A percentile compares a stretch with the other conserved stretches of the same genome.
Evolutionary conservation across 352 stramenopile species (phyloP).

Genomic region (Globisporangium barbulae): DNA sequence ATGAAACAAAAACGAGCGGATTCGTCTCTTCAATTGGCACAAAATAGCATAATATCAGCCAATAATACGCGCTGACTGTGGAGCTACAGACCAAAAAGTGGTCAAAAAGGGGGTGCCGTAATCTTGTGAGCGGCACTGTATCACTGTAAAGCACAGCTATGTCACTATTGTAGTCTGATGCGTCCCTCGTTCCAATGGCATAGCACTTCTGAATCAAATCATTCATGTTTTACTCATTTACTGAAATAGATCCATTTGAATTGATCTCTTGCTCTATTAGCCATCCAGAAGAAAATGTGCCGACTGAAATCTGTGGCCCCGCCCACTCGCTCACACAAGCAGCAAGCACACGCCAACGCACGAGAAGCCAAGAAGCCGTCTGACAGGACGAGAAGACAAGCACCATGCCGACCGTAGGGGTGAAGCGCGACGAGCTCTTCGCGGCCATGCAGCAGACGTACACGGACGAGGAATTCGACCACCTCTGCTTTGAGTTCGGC

Average conservation of each 20-base stretch:
- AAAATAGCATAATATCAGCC: too few relatives aligned
- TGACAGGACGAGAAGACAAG: conserved; percentile 9
- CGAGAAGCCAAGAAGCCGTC: neutral
- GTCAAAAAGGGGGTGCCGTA: too few relatives aligned
- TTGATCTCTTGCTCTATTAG: neutral
- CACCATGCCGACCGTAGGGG: conserved; percentile 96
- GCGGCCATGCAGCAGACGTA: conserved; percentile 95
- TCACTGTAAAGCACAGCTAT: too few relatives aligned
- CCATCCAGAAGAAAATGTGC: conserved; percentile 7
- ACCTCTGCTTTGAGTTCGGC: conserved; percentile 99
- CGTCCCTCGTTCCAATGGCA: too few relatives aligned
- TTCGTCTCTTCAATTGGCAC: too few relatives aligned
- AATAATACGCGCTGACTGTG: too few relatives aligned
- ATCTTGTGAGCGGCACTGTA: too few relatives aligned
- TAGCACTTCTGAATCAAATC: neutral
- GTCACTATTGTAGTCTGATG: too few relatives aligned
- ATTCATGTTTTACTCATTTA: neutral
- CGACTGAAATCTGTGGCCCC: conserved; percentile 5
- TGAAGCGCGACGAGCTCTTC: conserved; percentile 98
- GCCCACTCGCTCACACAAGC: conserved; percentile 3
- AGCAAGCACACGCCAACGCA: too few relatives aligned
- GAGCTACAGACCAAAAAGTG: too few relatives aligned
- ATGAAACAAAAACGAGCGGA: too few relatives aligned
- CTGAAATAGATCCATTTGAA: neutral
- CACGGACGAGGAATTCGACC: conserved; percentile 99